These are phyloP conservation scores for Alternaria atra DNA, from an alignment of 2,329 filamentous ascomycete genomes.

Conservation along the genomic window DNA sequence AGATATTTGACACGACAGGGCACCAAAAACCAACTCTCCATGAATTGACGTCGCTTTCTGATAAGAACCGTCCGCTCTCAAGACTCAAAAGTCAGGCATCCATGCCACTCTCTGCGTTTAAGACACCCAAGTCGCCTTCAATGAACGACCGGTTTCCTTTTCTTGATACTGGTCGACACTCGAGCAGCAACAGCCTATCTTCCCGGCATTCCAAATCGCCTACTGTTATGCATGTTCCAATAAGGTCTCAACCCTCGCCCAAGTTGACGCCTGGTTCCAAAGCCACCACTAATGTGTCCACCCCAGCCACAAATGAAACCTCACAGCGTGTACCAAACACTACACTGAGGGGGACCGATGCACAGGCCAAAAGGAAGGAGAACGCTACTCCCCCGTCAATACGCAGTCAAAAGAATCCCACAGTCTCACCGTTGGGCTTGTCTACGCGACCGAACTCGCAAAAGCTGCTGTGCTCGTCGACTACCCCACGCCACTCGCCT, in stretches of 20 bases:
- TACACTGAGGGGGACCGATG: conserved; percentile 12
- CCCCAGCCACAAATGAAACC: conserved; percentile 14
- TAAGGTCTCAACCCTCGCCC: conserved; percentile 11
- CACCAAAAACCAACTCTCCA: background rate
- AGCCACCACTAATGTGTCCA: conserved; percentile 33
- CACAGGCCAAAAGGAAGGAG: conserved; percentile 30
- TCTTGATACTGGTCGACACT: conserved; percentile 47
- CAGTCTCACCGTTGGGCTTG: background rate
- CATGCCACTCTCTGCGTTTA: conserved; percentile 13
- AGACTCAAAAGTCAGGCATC: conserved; percentile 16
- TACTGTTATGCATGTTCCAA: conserved; percentile 26
- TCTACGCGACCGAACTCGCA: conserved; percentile 27
- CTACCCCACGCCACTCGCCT: conserved; percentile 19
- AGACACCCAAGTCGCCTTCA: conserved; percentile 40
- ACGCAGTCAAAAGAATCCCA: background rate
- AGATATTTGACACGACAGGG: background rate
- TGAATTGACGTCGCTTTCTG: background rate
- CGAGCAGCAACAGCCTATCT: conserved; percentile 38
- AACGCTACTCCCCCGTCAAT: conserved; percentile 28
- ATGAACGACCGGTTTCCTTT: conserved; percentile 59
- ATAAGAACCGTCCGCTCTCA: conserved; percentile 3
- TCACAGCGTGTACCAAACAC: conserved; percentile 15
- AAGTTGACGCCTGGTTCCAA: conserved; percentile 23
- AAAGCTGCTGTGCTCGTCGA: conserved; percentile 25
- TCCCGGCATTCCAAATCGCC: conserved; percentile 28